Base-by-base conservation (phyloP, 192 early-diverging fungal genomes). In the Podila clonocystis region DNA sequence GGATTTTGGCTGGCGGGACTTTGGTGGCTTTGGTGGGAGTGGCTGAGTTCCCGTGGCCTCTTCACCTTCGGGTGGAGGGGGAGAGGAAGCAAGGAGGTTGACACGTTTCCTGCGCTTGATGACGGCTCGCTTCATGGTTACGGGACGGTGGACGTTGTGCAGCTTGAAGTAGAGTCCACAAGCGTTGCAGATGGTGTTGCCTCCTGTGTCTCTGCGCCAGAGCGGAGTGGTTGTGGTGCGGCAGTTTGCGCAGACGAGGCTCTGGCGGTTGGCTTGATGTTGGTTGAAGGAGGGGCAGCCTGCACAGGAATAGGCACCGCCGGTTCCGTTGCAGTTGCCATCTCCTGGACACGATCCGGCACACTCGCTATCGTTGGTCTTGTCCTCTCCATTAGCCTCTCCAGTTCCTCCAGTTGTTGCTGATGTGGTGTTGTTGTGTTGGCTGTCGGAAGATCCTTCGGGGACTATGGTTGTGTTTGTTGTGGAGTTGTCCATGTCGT, bases 81-180 rank as follows among this genome's bases (percentile, higher is more conserved):
- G 75, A 36, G 75, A 72, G 0, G 75, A 78, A 12, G 57, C 75
- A 17, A 77, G 34, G 58, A 82, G 82, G 20, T 84, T 80, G 29
- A 90, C 87, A 31, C 93, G 87, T 58, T 91, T 91, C 26, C 93
- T 80, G 31, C 94, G 88, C 75, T 94, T 94, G 65, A 95, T 94
- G 2, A 93, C 88, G 11, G 86, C 77, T 28, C 91, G 82, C 69
- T 94, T 93, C 93, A 95, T 93, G 26, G 88, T 91, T 15, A 93
- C 86, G 19, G 97, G 97, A 55, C 97, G 88, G 48, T 92, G 85
- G 15, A 90, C 87, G 78, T 90, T 90, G 85, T 98, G 94, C 22
- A 96, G 89, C 73, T 93, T 94, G 73, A 87, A 96, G 74, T 98
- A 97, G 55, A 98, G 85, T 3, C 87, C 87, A 70, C 94, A 95